Percentiles rank a stretch among this genome's conserved stretches.
phyloP scores from a whole-genome alignment of 495 filamentous ascomycete genomes.

The Bombardia bombarda region DNA sequence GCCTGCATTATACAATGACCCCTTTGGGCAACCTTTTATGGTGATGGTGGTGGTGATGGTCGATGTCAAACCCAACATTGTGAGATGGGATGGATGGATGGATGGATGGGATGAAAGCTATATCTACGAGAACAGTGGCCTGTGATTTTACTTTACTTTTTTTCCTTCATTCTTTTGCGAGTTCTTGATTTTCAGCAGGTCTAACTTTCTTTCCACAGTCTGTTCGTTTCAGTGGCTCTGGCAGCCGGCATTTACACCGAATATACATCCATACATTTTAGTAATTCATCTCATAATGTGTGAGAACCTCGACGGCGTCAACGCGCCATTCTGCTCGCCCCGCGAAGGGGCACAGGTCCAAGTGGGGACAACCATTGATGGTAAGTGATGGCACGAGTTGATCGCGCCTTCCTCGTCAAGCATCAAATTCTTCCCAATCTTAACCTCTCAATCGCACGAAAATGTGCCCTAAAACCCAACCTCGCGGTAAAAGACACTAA shows the following conservation, averaged over 20 bases:
- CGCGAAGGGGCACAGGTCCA: neutral
- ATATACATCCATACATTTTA: neutral
- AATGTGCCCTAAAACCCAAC: neutral
- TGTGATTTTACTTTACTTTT: too few species aligned
- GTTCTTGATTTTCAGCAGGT: too few species aligned
- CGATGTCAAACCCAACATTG: too few species aligned
- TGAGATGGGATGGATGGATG: too few species aligned
- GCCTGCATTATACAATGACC: too few species aligned
- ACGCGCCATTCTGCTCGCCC: constrained; percentile 4
- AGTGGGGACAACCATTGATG: neutral
- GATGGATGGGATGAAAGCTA: too few species aligned
- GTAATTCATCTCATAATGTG: neutral
- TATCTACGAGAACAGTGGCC: too few species aligned
- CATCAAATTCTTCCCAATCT: neutral
- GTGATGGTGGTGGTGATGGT: too few species aligned
- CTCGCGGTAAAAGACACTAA: neutral
- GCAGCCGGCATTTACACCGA: neutral
- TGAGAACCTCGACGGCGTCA: neutral
- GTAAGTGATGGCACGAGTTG: neutral
- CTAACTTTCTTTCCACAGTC: too few species aligned
- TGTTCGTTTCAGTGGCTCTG: neutral
- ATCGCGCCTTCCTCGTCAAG: neutral
- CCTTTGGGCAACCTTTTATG: too few species aligned
- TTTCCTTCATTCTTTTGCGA: too few species aligned
- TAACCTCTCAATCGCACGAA: too few species aligned